phyloP scores from a whole-genome alignment of 176 grass and related monocot species.

The Oryza australiensis region DNA sequence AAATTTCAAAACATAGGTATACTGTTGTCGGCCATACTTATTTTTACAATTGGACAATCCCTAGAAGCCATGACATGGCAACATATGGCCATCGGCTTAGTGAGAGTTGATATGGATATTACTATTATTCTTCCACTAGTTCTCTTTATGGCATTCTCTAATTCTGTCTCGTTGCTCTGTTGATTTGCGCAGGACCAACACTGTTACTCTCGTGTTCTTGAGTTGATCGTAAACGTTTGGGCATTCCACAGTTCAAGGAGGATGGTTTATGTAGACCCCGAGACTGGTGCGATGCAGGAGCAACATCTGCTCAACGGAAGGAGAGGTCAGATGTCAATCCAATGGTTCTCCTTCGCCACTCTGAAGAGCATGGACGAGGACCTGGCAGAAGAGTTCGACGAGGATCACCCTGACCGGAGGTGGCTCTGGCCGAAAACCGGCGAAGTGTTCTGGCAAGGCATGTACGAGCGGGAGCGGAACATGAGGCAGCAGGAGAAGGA shows the following conservation, averaged over 20 bases:
- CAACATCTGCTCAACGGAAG: constrained; percentile 62
- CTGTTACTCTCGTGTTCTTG: constrained; percentile 84
- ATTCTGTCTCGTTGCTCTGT: constrained; percentile 9
- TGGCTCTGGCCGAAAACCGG: constrained; percentile 94
- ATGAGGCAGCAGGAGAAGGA: constrained; percentile 88
- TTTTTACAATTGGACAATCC: background rate
- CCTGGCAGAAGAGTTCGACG: constrained; percentile 82
- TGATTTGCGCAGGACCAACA: constrained; percentile 69
- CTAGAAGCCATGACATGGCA: background rate
- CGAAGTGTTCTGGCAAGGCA: constrained; percentile 87
- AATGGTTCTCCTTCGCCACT: constrained; percentile 69
- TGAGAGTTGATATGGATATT: background rate
- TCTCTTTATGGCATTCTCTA: constrained; percentile 5
- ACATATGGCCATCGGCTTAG: background rate
- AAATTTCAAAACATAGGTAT: background rate
- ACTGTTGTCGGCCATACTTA: background rate
- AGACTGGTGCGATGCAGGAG: constrained; percentile 89
- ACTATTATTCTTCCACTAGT: background rate
- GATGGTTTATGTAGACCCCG: constrained; percentile 85
- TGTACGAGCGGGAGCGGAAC: constrained; percentile 83
- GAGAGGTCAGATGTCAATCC: constrained; percentile 76
- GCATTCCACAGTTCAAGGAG: constrained; percentile 81
- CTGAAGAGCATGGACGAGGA: constrained; percentile 97
- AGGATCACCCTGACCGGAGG: constrained; percentile 50
- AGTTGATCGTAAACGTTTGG: constrained; percentile 93